phyloP scores from a whole-genome alignment of 257 asterid genomes.

The Gentiana dahurica region DNA sequence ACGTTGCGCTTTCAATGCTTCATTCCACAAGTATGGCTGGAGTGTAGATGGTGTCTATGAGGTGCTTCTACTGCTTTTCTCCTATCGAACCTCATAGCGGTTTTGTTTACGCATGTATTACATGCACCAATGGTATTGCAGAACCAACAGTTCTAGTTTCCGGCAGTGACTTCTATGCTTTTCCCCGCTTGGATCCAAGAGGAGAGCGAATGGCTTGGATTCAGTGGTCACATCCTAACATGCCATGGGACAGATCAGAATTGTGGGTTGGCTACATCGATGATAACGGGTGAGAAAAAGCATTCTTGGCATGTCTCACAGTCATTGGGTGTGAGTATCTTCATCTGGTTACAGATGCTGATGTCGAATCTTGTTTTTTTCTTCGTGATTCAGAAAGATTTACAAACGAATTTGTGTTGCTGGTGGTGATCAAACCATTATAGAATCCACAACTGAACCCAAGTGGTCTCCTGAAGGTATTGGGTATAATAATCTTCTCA shows the following conservation, averaged over 20 bases:
- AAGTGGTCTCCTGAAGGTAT: constrained; percentile 98
- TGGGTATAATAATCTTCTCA: neutral
- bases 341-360: neutral
- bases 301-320: neutral
- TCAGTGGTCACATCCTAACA: constrained; percentile 94
- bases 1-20: neutral
- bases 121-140: constrained; percentile 23
- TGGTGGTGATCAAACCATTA: constrained; percentile 67
- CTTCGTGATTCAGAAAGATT: constrained; percentile 39
- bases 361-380: neutral
- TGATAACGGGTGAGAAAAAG: constrained; percentile 50
- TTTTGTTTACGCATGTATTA: constrained; percentile 2
- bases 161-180: constrained; percentile 90
- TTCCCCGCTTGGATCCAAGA: constrained; percentile 73
- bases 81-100: neutral
- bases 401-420: constrained; percentile 63
- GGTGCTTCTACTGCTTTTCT: constrained; percentile 1
- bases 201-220: constrained; percentile 94
- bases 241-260: constrained; percentile 98
- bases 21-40: neutral
- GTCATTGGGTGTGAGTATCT: neutral
- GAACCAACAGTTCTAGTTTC: constrained; percentile 61
- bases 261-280: constrained; percentile 95
- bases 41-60: neutral
- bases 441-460: constrained; percentile 94